Evolutionary conservation across 345 rosid genomes (phyloP), one percentile per base, ranked within the genome.

Genomic region (Eucalyptus microcorys): DNA sequence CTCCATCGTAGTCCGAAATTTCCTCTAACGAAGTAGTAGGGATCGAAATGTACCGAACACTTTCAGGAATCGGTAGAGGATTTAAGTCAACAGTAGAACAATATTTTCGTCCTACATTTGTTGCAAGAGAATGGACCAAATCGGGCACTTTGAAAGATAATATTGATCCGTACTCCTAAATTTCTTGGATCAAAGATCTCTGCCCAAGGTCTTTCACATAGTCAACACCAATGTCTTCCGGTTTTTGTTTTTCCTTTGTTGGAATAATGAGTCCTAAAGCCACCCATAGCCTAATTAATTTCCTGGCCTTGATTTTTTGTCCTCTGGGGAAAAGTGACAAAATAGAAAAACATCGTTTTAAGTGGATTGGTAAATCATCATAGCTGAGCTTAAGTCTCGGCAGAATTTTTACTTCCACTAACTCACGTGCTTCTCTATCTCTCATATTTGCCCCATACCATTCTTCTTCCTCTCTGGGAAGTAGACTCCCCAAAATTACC

Each of bases 291-390:
- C 81, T 37, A 37, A 4, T 34, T 71, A 71, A 37, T 37, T 19
- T 3, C 43, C 2, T 0, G 4, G 27, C 43, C 8, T 37, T 0
- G 2, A 71, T 71, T 9, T 34, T 0, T 0, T 10, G 4, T 71
- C 81, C 45, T 71, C 3, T 71, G 26, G 81, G 45, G 27, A 37
- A 19, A 71, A 71, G 45, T 19, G 81, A 5, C 4, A 71, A 2
- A 40, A 34, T 71, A 37, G 45, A 21, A 71, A 76, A 37, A 37
- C 83, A 76, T 3, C 4, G 8, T 76, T 37, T 76, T 37, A 76
- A 76, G 47, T 37, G 27, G 14, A 13, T 19, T 0, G 45, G 45
- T 37, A 76, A 19, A 19, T 76, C 1, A 76, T 76, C 83, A 10
- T 76, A 76, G 5, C 47, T 76, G 7, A 3, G 45, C 24, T 21